Conservation (phyloP, 768 basidiomycete genomes). For the Leucocoprinus leucothites region DNA sequence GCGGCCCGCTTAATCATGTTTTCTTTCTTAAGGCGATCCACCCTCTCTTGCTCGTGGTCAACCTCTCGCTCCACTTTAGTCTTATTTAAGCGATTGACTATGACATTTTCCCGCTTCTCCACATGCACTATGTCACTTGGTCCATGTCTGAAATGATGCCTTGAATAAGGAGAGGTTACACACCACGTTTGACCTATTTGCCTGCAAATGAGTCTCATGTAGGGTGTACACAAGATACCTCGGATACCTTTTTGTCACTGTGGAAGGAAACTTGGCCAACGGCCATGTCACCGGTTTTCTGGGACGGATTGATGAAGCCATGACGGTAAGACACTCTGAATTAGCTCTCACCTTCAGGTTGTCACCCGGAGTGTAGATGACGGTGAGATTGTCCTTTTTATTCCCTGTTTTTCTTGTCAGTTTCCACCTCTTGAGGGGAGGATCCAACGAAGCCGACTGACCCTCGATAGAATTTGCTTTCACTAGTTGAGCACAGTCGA, state of each 20-base stretch:
- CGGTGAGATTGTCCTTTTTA: constrained; percentile 89
- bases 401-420: constrained; percentile 60
- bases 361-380: constrained; percentile 91
- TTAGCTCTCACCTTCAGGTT: constrained; percentile 75
- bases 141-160: constrained; percentile 2
- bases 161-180: background rate
- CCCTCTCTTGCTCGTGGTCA: constrained; percentile 86
- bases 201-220: constrained; percentile 1
- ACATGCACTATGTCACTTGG: constrained; percentile 57
- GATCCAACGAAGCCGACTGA: constrained; percentile 20
- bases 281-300: constrained; percentile 99
- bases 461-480: constrained; percentile 99
- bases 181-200: constrained; percentile 76
- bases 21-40: constrained; percentile 80
- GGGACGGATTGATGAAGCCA: background rate
- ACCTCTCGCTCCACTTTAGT: constrained; percentile 83
- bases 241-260: constrained; percentile 74
- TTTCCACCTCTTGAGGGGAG: background rate
- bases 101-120: constrained; percentile 75
- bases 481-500: constrained; percentile 91
- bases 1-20: constrained; percentile 57
- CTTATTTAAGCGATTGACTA: constrained; percentile 92
- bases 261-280: constrained; percentile 96
- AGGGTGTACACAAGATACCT: background rate
- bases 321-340: background rate